These are phyloP conservation scores for Penicillium robsamsonii DNA, from an alignment of 495 filamentous ascomycete species.

Conservation along the genomic window DNA sequence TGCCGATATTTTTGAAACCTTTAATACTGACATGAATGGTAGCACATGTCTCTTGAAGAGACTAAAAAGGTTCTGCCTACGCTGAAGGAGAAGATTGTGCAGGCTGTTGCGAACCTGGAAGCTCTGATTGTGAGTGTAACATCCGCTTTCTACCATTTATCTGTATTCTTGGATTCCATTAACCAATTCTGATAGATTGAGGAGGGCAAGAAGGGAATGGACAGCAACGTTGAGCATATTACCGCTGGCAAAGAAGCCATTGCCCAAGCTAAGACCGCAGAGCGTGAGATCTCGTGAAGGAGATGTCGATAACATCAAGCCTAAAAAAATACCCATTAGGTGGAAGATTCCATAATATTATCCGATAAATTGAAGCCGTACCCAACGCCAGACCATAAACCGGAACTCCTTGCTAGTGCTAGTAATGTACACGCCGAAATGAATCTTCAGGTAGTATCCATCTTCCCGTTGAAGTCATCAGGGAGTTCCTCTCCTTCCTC, in stretches of 20 bases:
- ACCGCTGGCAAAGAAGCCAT: constrained; percentile 59
- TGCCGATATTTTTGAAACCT: not conserved
- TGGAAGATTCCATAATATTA: constrained; percentile 6
- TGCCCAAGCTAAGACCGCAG: constrained; percentile 52
- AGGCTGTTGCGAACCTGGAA: constrained; percentile 68
- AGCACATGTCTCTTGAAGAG: constrained; percentile 76
- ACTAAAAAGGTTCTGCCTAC: constrained; percentile 76
- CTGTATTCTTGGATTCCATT: not conserved
- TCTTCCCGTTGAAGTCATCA: constrained; percentile 54
- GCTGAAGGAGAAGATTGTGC: constrained; percentile 61
- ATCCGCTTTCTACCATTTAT: constrained; percentile 15
- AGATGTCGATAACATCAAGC: constrained; percentile 6
- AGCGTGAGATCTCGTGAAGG: constrained; percentile 41
- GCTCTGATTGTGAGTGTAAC: constrained; percentile 54
- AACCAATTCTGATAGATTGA: constrained; percentile 31
- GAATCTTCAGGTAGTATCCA: constrained; percentile 60
- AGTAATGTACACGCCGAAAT: constrained; percentile 26
- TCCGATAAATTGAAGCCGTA: constrained; percentile 24
- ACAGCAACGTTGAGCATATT: constrained; percentile 55
- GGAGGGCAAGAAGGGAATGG: constrained; percentile 44
- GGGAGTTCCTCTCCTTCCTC: constrained; percentile 53
- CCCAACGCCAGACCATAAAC: constrained; percentile 27
- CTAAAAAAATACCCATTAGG: constrained; percentile 18
- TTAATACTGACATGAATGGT: constrained; percentile 8
- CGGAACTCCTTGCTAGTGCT: constrained; percentile 37